Conservation (phyloP, 129 eudicot genomes). For the Daucus carota region DH1_v3.0 NC_030389.2:6993501-6994000, state of each 20-base stretch:
- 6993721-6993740: slow-evolving; percentile 17
- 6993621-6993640: slow-evolving; percentile 14
- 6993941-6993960: no score
- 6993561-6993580: slow-evolving; percentile 20
- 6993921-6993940: neutral
- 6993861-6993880: neutral
- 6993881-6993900: neutral
- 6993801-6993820: neutral
- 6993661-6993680: slow-evolving; percentile 20
- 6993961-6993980: neutral
- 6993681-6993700: slow-evolving; percentile 21
- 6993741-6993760: slow-evolving; percentile 17
- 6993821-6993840: neutral
- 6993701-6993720: slow-evolving; percentile 20
- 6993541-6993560: slow-evolving; percentile 1
- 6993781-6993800: neutral
- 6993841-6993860: neutral
- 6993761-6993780: neutral
- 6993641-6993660: slow-evolving; percentile 10
- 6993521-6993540: neutral
- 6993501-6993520: neutral
- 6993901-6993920: no score
- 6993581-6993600: slow-evolving; percentile 21
- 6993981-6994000: neutral
- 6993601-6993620: slow-evolving; percentile 41